Evolutionary conservation across 495 filamentous ascomycete genomes (phyloP).

Genomic region (Sordaria brevicollis): DNA sequence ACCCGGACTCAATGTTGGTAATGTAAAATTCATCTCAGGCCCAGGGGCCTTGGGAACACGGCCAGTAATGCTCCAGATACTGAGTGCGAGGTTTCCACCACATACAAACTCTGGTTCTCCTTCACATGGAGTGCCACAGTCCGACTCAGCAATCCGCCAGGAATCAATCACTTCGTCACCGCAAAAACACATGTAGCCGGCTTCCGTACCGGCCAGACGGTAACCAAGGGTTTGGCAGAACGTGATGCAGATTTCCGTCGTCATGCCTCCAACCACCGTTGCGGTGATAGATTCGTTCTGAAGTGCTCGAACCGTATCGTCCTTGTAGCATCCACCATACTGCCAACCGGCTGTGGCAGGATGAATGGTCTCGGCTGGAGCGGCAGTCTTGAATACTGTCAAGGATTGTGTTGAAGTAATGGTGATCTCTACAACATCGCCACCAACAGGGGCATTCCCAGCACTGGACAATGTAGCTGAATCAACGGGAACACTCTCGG

Average conservation of each 20-base stretch:
- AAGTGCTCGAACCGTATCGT: conserved; percentile 38
- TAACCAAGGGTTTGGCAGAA: conserved; percentile 38
- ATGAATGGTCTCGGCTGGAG: conserved; percentile 9
- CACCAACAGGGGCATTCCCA: neutral
- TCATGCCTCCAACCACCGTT: conserved; percentile 28
- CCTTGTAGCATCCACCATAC: conserved; percentile 49
- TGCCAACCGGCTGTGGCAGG: conserved; percentile 32
- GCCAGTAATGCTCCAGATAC: conserved; percentile 27
- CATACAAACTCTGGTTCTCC: conserved; percentile 29
- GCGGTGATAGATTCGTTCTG: conserved; percentile 23
- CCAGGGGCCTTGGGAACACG: conserved; percentile 9
- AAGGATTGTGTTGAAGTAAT: conserved; percentile 1
- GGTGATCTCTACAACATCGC: neutral
- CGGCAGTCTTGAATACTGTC: neutral
- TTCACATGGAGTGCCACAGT: conserved; percentile 31
- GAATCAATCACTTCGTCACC: conserved; percentile 35
- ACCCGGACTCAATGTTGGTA: conserved; percentile 9
- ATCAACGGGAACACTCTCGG: conserved; percentile 2
- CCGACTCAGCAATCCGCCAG: conserved; percentile 21
- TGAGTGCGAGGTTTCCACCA: conserved; percentile 30
- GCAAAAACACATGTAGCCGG: conserved; percentile 51
- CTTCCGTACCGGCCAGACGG: conserved; percentile 49
- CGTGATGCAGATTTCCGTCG: conserved; percentile 44
- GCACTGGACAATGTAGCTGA: neutral
- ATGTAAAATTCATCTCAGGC: conserved; percentile 5